Percentiles rank a stretch among this genome's conserved stretches.
Conservation (phyloP, 2,329 filamentous ascomycete genomes). For the Emergomyces pasteurianus region DNA sequence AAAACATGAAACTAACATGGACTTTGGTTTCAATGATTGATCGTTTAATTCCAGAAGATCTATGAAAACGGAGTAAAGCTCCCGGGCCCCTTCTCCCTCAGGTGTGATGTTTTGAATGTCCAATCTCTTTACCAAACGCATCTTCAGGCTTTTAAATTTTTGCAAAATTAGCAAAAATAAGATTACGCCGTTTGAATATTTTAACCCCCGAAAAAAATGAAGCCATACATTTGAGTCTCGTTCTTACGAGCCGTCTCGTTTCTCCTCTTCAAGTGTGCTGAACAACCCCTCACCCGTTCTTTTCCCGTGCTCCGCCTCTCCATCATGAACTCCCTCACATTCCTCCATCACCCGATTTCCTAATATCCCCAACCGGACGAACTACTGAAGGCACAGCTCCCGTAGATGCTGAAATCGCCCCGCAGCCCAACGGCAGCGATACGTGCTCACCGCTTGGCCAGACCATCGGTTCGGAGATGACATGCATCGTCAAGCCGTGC, state of each 20-base stretch:
- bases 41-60: no score
- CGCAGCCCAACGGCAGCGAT: background rate
- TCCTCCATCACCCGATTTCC: background rate
- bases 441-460: constrained; percentile 8
- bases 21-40: background rate
- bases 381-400: background rate
- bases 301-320: background rate
- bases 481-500: constrained; percentile 8
- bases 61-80: background rate
- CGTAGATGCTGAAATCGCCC: background rate
- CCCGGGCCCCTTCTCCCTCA: background rate
- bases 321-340: background rate
- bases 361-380: background rate
- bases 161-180: background rate
- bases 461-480: constrained; percentile 1
- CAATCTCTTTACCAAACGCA: background rate
- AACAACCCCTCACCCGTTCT: background rate
- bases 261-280: background rate
- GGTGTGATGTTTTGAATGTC: no score
- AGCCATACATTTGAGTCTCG: background rate
- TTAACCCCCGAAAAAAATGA: background rate
- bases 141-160: background rate
- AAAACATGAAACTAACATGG: background rate
- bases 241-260: background rate
- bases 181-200: background rate